Evolutionary conservation across 1,139 yeast species (phyloP).

Genomic region (Protomyces inundatus): DNA sequence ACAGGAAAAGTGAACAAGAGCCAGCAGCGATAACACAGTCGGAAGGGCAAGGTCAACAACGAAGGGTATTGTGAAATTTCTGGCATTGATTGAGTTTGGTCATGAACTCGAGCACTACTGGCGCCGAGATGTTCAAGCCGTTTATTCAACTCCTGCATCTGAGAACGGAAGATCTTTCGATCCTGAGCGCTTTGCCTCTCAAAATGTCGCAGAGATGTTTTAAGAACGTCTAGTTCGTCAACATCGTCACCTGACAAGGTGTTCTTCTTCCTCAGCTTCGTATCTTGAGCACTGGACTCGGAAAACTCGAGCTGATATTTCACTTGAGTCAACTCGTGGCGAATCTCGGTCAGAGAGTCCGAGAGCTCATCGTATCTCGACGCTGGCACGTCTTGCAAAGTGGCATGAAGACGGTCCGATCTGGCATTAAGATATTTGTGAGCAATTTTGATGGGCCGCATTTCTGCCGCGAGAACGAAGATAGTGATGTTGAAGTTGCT

Average conservation of each 20-base stretch:
- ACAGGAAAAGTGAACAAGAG: background rate
- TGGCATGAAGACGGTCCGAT: conserved; percentile 17
- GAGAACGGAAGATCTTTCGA: background rate
- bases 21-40: background rate
- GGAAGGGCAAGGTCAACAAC: background rate
- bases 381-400: conserved; percentile 8
- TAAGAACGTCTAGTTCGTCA: background rate
- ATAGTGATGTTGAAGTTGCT: conserved; percentile 31
- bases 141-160: background rate
- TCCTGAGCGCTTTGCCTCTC: conserved; percentile 11
- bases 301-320: background rate
- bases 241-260: background rate
- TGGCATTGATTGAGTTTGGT: too few species aligned
- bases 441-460: conserved; percentile 20
- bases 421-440: conserved; percentile 2
- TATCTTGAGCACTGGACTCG: background rate
- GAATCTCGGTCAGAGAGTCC: background rate
- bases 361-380: background rate
- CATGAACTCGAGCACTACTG: too few species aligned
- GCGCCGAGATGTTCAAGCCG: background rate
- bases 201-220: conserved; percentile 7
- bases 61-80: background rate
- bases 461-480: conserved; percentile 29
- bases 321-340: background rate
- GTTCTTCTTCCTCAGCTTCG: background rate